Percentiles rank a stretch among this genome's conserved stretches.
Evolutionary conservation across 202 grass and related monocot species (phyloP).

Genomic region (Miscanthus sacchariflorus): DNA sequence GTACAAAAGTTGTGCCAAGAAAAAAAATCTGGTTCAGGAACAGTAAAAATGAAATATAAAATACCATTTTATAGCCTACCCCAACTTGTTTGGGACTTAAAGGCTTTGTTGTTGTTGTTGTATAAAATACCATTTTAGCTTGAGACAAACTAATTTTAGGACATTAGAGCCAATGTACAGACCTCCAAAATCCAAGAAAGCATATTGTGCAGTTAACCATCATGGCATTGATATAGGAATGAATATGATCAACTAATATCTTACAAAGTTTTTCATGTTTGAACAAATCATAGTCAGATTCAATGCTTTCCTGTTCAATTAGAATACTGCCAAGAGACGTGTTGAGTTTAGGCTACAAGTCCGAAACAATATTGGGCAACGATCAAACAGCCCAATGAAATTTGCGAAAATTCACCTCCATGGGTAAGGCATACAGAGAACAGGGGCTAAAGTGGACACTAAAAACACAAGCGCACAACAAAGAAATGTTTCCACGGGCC

Average conservation of each 20-base stretch:
- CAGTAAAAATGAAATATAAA: background rate
- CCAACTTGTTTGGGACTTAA: too few relatives aligned
- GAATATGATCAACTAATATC: conserved; percentile 8
- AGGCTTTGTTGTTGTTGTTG: too few relatives aligned
- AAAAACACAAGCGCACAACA: background rate
- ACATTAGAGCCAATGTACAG: background rate
- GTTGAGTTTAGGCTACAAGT: background rate
- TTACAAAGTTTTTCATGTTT: background rate
- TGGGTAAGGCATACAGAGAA: background rate
- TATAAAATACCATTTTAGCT: background rate
- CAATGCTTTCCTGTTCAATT: background rate
- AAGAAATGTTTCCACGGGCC: background rate
- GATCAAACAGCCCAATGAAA: conserved; percentile 16
- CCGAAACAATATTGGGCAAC: background rate
- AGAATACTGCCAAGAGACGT: background rate
- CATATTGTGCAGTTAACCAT: background rate
- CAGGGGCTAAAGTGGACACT: background rate
- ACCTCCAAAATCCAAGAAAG: conserved; percentile 13
- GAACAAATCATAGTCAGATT: background rate
- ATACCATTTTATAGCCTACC: background rate
- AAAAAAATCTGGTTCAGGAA: background rate
- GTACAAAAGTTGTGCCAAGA: background rate
- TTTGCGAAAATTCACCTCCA: background rate
- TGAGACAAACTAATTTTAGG: background rate
- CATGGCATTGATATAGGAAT: background rate